Conservation (phyloP, 2,329 filamentous ascomycete genomes). For the Cyphellophora europaea region DNA sequence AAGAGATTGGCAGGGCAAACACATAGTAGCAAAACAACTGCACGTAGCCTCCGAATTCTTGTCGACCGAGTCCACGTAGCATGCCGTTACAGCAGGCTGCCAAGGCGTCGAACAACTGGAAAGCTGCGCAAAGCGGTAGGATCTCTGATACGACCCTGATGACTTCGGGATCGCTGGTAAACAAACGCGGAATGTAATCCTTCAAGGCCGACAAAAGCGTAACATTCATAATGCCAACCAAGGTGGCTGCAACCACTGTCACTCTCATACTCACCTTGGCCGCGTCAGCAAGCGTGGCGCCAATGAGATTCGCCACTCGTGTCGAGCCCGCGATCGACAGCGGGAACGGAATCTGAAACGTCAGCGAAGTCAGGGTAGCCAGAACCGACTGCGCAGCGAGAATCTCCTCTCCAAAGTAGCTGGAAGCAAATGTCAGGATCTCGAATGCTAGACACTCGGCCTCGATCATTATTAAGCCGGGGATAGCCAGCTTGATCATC, state of each 20-base stretch:
- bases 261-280: conserved; percentile 76
- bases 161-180: conserved; percentile 65
- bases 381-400: conserved; percentile 85
- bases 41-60: conserved; percentile 82
- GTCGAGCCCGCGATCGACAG: conserved; percentile 82
- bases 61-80: conserved; percentile 75
- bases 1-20: conserved; percentile 74
- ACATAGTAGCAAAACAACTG: conserved; percentile 81
- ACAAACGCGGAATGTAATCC: conserved; percentile 65
- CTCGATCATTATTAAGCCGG: conserved; percentile 87
- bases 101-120: conserved; percentile 82
- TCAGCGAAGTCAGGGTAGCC: conserved; percentile 65
- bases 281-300: conserved; percentile 70
- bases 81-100: conserved; percentile 74
- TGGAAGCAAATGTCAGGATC: conserved; percentile 72
- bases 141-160: conserved; percentile 58
- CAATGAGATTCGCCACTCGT: conserved; percentile 83
- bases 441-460: conserved; percentile 93
- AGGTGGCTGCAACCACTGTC: conserved; percentile 54
- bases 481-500: conserved; percentile 80
- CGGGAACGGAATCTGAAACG: conserved; percentile 88
- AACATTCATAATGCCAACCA: conserved; percentile 74
- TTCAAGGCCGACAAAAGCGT: conserved; percentile 59
- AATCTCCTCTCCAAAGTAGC: conserved; percentile 67
- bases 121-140: conserved; percentile 72